Percentiles rank a stretch among this genome's conserved stretches.
Evolutionary conservation across 2,329 filamentous ascomycete species (phyloP).

Genomic region (Penicillium frequentans): DNA sequence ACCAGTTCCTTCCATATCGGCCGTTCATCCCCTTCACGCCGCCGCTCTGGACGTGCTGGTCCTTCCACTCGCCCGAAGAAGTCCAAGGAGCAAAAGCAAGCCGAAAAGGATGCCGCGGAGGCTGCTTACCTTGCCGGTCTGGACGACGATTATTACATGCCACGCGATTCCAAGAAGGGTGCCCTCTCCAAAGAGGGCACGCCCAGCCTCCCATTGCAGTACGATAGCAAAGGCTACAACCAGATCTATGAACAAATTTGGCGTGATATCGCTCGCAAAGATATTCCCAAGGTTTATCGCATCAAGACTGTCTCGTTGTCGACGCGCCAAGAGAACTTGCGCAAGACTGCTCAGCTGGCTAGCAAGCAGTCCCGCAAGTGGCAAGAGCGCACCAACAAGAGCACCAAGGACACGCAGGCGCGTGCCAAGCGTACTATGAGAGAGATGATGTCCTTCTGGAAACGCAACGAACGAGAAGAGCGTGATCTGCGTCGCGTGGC

Average conservation of each 20-base stretch:
- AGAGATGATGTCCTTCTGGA: conserved; percentile 99
- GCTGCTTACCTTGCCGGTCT: conserved; percentile 75
- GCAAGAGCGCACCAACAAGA: conserved; percentile 98
- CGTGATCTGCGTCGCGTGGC: conserved; percentile 90
- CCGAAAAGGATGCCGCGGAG: conserved; percentile 74
- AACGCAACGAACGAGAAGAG: conserved; percentile 96
- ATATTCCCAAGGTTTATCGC: conserved; percentile 88
- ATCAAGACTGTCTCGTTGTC: conserved; percentile 82
- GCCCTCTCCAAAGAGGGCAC: conserved; percentile 44
- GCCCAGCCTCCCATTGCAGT: conserved; percentile 60
- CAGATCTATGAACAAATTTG: conserved; percentile 98
- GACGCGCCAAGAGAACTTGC: conserved; percentile 90
- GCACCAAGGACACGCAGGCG: conserved; percentile 94
- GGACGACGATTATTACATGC: conserved; percentile 53
- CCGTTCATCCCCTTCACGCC: conserved; percentile 53
- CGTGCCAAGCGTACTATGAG: conserved; percentile 97
- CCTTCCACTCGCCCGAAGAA: conserved; percentile 72
- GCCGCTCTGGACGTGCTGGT: conserved; percentile 55
- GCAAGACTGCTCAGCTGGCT: conserved; percentile 94
- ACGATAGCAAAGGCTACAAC: conserved; percentile 89
- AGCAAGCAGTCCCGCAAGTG: conserved; percentile 96
- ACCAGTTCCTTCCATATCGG: conserved; percentile 80
- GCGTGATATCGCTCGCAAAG: conserved; percentile 90
- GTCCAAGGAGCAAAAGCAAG: conserved; percentile 72
- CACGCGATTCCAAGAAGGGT: conserved; percentile 54